These are phyloP conservation scores for Oehlia diaphana DNA, from an alignment of 192 early-diverging fungal species.

Conservation along the genomic window DNA sequence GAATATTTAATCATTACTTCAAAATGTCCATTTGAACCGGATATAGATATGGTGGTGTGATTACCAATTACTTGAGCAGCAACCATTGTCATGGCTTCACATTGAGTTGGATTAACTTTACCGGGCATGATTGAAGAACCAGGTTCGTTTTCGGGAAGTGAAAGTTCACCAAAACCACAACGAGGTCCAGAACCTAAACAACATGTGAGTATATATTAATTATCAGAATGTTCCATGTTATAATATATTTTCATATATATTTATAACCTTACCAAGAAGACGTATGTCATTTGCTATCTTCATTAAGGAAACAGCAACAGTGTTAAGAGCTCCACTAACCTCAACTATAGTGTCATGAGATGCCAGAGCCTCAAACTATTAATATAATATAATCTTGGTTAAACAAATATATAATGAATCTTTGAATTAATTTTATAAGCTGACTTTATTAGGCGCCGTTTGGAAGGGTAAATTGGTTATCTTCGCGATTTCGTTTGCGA, in stretches of 20 bases:
- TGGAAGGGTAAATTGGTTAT: slow-evolving; percentile 89
- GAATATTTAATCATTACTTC: slow-evolving; percentile 58
- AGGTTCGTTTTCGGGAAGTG: slow-evolving; percentile 98
- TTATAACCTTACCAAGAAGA: slow-evolving; percentile 59
- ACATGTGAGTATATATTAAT: neutral
- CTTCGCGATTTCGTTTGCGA: slow-evolving; percentile 85
- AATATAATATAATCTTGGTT: slow-evolving; percentile 7
- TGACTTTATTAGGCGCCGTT: slow-evolving; percentile 94
- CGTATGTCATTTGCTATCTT: slow-evolving; percentile 99
- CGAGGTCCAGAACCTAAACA: slow-evolving; percentile 87
- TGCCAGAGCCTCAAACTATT: slow-evolving; percentile 93
- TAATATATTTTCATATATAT: neutral
- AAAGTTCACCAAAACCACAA: slow-evolving; percentile 95
- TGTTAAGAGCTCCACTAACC: slow-evolving; percentile 93
- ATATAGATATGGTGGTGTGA: slow-evolving; percentile 89
- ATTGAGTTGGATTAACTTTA: slow-evolving; percentile 99
- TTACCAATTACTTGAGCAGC: slow-evolving; percentile 99
- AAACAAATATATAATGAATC: no score
- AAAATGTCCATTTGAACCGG: slow-evolving; percentile 96
- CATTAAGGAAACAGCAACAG: slow-evolving; percentile 91
- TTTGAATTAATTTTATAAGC: neutral
- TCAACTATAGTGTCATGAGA: slow-evolving; percentile 99
- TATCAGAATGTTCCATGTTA: no score
- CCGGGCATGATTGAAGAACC: slow-evolving; percentile 99
- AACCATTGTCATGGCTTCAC: slow-evolving; percentile 99